Evolutionary conservation across 2,329 filamentous ascomycete species (phyloP).

Genomic region (Penicillium sp.): DNA sequence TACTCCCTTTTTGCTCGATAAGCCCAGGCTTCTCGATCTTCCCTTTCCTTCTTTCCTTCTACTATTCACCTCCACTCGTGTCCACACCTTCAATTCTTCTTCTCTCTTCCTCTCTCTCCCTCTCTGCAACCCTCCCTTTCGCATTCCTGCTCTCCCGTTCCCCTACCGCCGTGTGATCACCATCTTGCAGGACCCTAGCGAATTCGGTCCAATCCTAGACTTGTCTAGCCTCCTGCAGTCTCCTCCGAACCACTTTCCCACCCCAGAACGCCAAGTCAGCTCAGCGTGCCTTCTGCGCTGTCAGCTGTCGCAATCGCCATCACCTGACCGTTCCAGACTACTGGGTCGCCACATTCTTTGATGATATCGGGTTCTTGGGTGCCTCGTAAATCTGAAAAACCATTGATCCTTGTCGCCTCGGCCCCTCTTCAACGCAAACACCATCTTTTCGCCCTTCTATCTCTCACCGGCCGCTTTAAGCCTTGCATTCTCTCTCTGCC

Average conservation of each 20-base stretch:
- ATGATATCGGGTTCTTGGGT: constrained; percentile 7
- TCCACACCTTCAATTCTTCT: background rate
- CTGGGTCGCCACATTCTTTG: constrained; percentile 21
- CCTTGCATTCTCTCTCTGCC: constrained; percentile 25
- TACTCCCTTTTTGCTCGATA: constrained; percentile 18
- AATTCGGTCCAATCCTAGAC: constrained; percentile 14
- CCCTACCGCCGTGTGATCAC: constrained; percentile 16
- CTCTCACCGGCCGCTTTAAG: constrained; percentile 14
- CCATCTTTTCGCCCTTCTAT: background rate
- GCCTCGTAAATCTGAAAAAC: background rate
- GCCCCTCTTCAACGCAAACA: constrained; percentile 1
- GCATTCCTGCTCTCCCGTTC: background rate
- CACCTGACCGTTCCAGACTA: constrained; percentile 21
- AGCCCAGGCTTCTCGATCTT: constrained; percentile 3
- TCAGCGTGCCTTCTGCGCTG: constrained; percentile 14
- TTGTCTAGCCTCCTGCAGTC: constrained; percentile 3
- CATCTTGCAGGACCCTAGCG: constrained; percentile 23
- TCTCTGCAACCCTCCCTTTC: background rate
- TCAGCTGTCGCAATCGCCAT: constrained; percentile 23
- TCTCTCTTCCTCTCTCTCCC: background rate
- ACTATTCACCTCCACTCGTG: background rate
- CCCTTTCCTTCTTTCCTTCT: background rate
- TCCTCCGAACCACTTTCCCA: background rate
- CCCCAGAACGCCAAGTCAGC: constrained; percentile 13
- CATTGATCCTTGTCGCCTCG: background rate